Base-by-base conservation (phyloP, 805 yeast genomes). In the Suhomyces prunicola region DNA sequence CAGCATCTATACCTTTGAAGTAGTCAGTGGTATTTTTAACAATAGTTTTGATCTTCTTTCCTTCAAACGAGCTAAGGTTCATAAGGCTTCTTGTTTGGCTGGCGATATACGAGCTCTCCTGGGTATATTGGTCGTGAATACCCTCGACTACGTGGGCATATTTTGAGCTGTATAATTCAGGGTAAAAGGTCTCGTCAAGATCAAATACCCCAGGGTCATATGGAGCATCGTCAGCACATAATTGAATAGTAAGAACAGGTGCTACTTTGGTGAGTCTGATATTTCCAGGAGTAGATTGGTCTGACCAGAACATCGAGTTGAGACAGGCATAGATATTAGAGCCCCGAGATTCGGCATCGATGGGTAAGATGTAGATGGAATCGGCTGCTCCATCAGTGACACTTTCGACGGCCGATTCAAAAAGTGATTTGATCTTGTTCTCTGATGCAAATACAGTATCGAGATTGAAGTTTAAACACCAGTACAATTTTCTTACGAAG, bases 231-330 rank as follows among this genome's bases (percentile, higher is more conserved):
- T 73, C 77, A 6, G 66, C 65, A 13, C 54, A 50, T 5, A 72
- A 57, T 47, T 64, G 69, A 22, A 71, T 50, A 0, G 77, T 67
- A 17, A 75, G 59, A 0, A 73, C 47, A 3, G 72, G 69, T 0
- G 75, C 68, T 33, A 71, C 57, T 5, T 57, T 48, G 17, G 57
- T 57, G 44, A 71, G 68, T 44, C 66, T 57, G 35, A 73, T 63
- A 31, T 53, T 57, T 4, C 74, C 74, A 6, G 71, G 48, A 39
- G 53, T 55, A 24, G 66, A 71, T 27, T 66, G 67, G 40, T 60
- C 65, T 27, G 62, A 67, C 78, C 79, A 74, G 50, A 75, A 71
- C 53, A 74, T 59, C 46, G 64, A 67, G 54, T 71, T 66, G 50
- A 75, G 63, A 1, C 74, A 55, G 35, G 64, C 68, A 47, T 69